Percentiles rank a stretch among this genome's conserved stretches.
Conservation (phyloP, 345 rosid species). For the Leavenworthia alabamica region DNA sequence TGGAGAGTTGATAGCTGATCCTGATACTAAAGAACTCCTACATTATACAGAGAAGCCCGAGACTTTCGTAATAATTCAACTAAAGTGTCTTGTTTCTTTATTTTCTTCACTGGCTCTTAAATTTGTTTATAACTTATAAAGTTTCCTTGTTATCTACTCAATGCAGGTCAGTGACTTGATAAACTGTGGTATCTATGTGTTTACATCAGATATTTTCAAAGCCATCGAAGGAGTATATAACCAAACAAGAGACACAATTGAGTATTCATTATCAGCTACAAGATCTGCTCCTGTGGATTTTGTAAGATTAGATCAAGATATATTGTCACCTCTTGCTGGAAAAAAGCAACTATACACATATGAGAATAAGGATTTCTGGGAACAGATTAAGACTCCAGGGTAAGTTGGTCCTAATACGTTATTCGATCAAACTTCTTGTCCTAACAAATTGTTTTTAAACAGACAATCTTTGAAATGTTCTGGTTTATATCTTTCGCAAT, state of each 20-base stretch:
- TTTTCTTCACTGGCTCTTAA: neutral
- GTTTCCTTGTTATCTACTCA: neutral
- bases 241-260: slow-evolving; percentile 57
- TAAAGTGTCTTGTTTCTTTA: neutral
- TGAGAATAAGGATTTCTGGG: slow-evolving; percentile 77
- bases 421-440: neutral
- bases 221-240: slow-evolving; percentile 51
- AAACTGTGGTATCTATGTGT: slow-evolving; percentile 77
- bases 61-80: slow-evolving; percentile 57
- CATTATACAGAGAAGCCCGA: slow-evolving; percentile 92
- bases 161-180: slow-evolving; percentile 79
- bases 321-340: slow-evolving; percentile 83
- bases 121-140: neutral
- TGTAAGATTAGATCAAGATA: slow-evolving; percentile 89
- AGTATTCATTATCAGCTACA: slow-evolving; percentile 37
- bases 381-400: slow-evolving; percentile 91
- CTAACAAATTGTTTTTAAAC: slow-evolving; percentile 9
- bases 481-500: slow-evolving; percentile 60
- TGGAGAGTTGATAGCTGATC: slow-evolving; percentile 79
- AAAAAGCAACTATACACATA: slow-evolving; percentile 72
- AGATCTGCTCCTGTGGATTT: slow-evolving; percentile 65
- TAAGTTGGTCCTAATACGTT: slow-evolving; percentile 14
- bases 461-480: slow-evolving; percentile 74
- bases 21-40: slow-evolving; percentile 63
- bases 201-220: slow-evolving; percentile 55